Evolutionary conservation across 768 basidiomycete species (phyloP).

Genomic region (Pluteus cervinus): DNA sequence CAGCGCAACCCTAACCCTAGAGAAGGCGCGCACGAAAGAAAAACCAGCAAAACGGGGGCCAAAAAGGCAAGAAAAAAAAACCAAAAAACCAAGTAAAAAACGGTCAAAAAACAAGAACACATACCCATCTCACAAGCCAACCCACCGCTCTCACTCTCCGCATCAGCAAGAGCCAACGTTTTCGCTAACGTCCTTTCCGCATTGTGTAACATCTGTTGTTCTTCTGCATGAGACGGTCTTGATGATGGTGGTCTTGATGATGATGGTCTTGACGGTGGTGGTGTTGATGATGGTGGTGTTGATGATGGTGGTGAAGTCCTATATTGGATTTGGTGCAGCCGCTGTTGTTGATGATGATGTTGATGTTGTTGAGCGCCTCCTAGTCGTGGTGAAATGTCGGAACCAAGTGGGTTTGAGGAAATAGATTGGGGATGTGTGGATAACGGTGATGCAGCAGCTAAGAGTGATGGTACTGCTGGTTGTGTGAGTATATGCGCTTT

Average conservation of each 20-base stretch:
- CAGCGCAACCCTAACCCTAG: too few relatives aligned
- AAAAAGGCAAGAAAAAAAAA: not conserved
- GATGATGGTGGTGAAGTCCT: conserved; percentile 10
- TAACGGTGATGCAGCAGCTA: conserved; percentile 5
- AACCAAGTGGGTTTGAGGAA: too few relatives aligned
- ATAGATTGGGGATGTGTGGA: conserved; percentile 10
- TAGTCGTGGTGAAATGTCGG: too few relatives aligned
- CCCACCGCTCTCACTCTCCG: conserved; percentile 19
- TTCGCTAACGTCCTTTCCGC: conserved; percentile 30
- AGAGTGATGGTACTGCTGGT: conserved; percentile 1
- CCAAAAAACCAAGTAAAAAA: not conserved
- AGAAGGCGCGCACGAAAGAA: too few relatives aligned
- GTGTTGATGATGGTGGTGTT: conserved; percentile 10
- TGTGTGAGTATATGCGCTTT: too few relatives aligned
- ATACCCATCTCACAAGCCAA: conserved; percentile 25
- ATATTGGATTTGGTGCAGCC: too few relatives aligned
- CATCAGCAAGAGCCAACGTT: conserved; percentile 23
- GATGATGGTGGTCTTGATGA: not conserved
- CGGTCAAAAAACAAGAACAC: conserved; percentile 3
- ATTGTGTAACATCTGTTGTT: conserved; percentile 19
- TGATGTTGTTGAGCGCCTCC: too few relatives aligned
- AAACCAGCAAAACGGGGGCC: too few relatives aligned
- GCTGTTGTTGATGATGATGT: too few relatives aligned
- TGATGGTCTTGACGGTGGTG: conserved; percentile 10
- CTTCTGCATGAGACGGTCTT: conserved; percentile 13